Evolutionary conservation across 441 rosid species (phyloP), one percentile per base, ranked within the genome.

Genomic region (Populus hybrid): DNA sequence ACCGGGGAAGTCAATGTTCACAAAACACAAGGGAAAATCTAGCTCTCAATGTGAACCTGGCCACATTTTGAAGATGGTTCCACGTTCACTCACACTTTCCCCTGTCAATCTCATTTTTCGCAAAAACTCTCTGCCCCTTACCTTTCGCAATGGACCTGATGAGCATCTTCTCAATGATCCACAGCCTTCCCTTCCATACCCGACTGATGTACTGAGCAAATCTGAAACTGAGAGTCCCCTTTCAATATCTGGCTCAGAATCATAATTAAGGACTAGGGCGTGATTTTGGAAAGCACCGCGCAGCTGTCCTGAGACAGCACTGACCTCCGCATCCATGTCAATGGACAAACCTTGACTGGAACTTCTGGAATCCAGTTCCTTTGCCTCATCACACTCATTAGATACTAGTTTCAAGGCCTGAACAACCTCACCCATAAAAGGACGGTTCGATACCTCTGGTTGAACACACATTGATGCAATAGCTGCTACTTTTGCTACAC

Each of bases 361-460:
- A 77, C 88, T 85, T 74, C 85, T 77, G 29, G 97, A 92, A 42
- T 88, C 87, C 3, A 83, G 83, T 76, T 91, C 96, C 74, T 85
- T 90, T 7, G 93, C 93, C 84, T 91, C 97, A 31, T 92, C 90
- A 20, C 95, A 93, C 83, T 95, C 98, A n/a, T 91, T 90, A 74
- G 92, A 86, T 2, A 95, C 95, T 20, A 95, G 86, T 84, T 96
- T 96, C 78, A 96, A 83, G 76, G 98, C 98, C 83, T 96, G 98
- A 74, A 94, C 98, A 23, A 95, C 97, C 86, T 96, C 99, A 9
- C 98, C 98, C 98, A 96, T 96, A 81, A 94, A 96, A 63, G 99
- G 99, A 29, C 98, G 97, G 88, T 94, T 92, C 0, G 95, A 93
- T 72, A 93, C 98, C 87, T 94, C 99, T 0, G 90, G 96, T 76